These are phyloP conservation scores for Trichoderma hamatum DNA, from an alignment of 2,329 filamentous ascomycete species.

Conservation along the genomic window DNA sequence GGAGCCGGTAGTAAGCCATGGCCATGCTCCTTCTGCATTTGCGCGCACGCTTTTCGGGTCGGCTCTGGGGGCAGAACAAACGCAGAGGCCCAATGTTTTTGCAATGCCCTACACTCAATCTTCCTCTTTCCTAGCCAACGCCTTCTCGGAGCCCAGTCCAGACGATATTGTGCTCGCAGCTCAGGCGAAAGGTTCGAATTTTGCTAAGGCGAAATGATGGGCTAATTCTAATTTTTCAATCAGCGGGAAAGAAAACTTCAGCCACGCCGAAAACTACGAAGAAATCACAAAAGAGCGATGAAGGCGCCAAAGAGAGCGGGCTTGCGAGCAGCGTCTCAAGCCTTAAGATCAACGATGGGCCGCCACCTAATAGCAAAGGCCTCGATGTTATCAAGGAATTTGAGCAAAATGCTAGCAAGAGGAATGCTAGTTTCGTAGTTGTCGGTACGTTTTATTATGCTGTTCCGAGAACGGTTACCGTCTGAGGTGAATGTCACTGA, in stretches of 20 bases:
- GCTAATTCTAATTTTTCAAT: slow-evolving; percentile 55
- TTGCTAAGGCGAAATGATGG: slow-evolving; percentile 53
- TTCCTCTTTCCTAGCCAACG: slow-evolving; percentile 55
- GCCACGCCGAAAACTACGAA: slow-evolving; percentile 35
- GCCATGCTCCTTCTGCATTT: slow-evolving; percentile 56
- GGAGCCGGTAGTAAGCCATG: slow-evolving; percentile 30
- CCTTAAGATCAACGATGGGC: slow-evolving; percentile 54
- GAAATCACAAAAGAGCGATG: slow-evolving; percentile 46
- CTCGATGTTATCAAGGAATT: slow-evolving; percentile 83
- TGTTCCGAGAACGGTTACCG: neutral
- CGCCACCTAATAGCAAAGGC: slow-evolving; percentile 71
- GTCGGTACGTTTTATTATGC: slow-evolving; percentile 65
- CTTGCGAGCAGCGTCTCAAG: slow-evolving; percentile 38
- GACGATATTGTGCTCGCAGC: slow-evolving; percentile 87
- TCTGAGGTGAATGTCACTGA: slow-evolving; percentile 19
- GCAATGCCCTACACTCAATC: slow-evolving; percentile 56
- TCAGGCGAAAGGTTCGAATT: slow-evolving; percentile 83
- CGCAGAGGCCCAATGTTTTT: slow-evolving; percentile 40
- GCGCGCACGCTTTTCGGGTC: slow-evolving; percentile 56
- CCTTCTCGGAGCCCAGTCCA: slow-evolving; percentile 84
- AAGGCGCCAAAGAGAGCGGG: slow-evolving; percentile 33
- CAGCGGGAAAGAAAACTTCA: slow-evolving; percentile 58
- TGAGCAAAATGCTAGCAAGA: slow-evolving; percentile 74
- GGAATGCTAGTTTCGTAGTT: slow-evolving; percentile 86
- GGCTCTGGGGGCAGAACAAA: slow-evolving; percentile 37